A percentile compares a stretch with the other conserved stretches of the same genome.
Evolutionary conservation across 106 monocot genomes (phyloP).

Genomic region (Agapanthus africanus): DNA sequence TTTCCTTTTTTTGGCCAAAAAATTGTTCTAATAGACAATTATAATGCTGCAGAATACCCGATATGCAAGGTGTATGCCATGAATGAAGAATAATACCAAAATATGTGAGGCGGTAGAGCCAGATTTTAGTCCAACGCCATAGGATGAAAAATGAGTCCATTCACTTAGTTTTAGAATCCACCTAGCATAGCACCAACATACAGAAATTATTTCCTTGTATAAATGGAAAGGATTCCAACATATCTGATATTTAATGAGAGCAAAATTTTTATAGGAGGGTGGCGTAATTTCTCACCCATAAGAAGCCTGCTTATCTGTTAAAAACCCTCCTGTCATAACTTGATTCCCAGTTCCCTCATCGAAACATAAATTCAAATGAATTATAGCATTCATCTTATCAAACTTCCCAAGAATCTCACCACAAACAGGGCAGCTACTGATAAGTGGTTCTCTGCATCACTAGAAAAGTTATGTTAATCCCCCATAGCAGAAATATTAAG

Average conservation of each 20-base stretch:
- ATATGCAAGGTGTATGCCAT: not conserved
- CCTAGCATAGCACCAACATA: conserved; percentile 22
- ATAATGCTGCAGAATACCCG: not conserved
- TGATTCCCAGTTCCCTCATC: conserved; percentile 99
- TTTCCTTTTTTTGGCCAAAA: too few species aligned
- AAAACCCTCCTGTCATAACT: conserved; percentile 94
- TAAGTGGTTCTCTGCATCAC: conserved; percentile 72
- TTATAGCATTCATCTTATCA: conserved; percentile 77
- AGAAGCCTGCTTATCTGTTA: conserved; percentile 91
- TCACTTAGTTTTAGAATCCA: conserved; percentile 99
- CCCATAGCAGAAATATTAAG: not conserved
- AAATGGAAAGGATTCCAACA: not conserved
- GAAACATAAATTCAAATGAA: conserved; percentile 92
- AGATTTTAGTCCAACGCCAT: conserved; percentile 62
- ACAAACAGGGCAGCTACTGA: conserved; percentile 93
- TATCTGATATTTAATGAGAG: not conserved
- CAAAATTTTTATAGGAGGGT: not conserved
- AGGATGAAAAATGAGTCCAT: conserved; percentile 72
- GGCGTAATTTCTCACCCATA: conserved; percentile 57
- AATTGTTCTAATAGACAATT: not conserved
- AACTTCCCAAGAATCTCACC: conserved; percentile 79
- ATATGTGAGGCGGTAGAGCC: conserved; percentile 93
- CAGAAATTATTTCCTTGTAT: not conserved
- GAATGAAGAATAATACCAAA: conserved; percentile 39
- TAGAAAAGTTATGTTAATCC: conserved; percentile 7